Base-by-base conservation (phyloP, 768 basidiomycete genomes). In the Daedaleopsis sinensis region DNA sequence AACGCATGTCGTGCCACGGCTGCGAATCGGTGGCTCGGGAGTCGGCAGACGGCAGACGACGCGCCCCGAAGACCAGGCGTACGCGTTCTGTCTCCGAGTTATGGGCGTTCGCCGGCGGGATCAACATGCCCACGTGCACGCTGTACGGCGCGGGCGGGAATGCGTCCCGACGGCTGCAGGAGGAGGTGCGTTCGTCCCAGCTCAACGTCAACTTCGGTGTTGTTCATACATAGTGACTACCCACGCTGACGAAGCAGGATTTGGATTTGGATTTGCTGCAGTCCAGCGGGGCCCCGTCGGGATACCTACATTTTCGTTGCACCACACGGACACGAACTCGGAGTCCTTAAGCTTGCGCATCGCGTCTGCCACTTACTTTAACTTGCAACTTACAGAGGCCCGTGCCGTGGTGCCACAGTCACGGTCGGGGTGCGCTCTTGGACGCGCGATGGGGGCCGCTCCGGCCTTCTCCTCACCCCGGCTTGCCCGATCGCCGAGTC, bases 1-100 rank as follows among this genome's bases (percentile, higher is more conserved):
- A 7, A 12, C 59, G 59, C 15, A 62, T 62, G 61, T 51, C 51
- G 19, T 62, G 61, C n/a, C n/a, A n/a, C n/a, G 61, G 61, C 61
- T 4, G 35, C 56, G 18, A 19, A 15, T 8, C 57, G 61, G n/a
- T n/a, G n/a, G n/a, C n/a, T n/a, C n/a, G n/a, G n/a, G n/a, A n/a
- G n/a, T n/a, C n/a, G n/a, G n/a, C n/a, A n/a, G n/a, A n/a, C n/a
- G n/a, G 5, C 18, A 18, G 4, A 58, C 56, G 13, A 58, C 52
- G 5, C 23, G 52, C 11, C 21, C 48, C 6, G 57, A 62, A 19
- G 61, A 62, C 47, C 23, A 48, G 56, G 61, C 61, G 52, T 62
- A 62, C 47, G 61, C 61, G 52, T 62, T 58, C 47, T 62, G 39
- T 9, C 57, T 62, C 42, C n/a, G n/a, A n/a, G n/a, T n/a, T n/a